phyloP scores from a whole-genome alignment of 208 protist species.

The Leishmania major region DNA sequence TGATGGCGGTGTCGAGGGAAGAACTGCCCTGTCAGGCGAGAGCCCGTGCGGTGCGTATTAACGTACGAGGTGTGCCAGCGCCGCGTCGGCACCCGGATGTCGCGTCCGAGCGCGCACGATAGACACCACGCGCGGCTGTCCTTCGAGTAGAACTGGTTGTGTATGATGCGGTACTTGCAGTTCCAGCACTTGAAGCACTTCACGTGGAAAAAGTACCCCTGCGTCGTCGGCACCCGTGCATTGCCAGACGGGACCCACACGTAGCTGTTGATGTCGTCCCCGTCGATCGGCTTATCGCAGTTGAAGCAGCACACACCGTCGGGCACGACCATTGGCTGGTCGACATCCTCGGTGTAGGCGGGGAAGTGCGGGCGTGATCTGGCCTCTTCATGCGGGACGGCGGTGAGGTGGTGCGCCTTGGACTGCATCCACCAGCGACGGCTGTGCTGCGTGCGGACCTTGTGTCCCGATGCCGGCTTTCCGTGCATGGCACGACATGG shows the following conservation, averaged over 20 bases:
- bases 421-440: conserved; percentile 89
- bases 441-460: conserved; percentile 90
- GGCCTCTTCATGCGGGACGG: conserved; percentile 81
- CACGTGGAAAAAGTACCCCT: conserved; percentile 92
- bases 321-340: conserved; percentile 80
- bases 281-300: conserved; percentile 74
- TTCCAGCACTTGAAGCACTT: conserved; percentile 91
- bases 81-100: conserved; percentile 80
- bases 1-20: conserved; percentile 87
- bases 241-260: conserved; percentile 91
- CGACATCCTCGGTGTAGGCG: conserved; percentile 86
- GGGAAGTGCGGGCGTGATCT: conserved; percentile 82
- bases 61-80: conserved; percentile 92
- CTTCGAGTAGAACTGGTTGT: conserved; percentile 93
- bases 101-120: conserved; percentile 80
- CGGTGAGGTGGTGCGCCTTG: conserved; percentile 86
- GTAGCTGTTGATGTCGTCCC: conserved; percentile 77
- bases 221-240: conserved; percentile 74
- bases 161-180: conserved; percentile 84
- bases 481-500: conserved; percentile 67
- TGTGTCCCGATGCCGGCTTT: conserved; percentile 87
- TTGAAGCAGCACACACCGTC: conserved; percentile 82
- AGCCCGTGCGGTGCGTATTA: conserved; percentile 88
- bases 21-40: conserved; percentile 79
- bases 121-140: conserved; percentile 85